Base-by-base conservation (phyloP, 768 basidiomycete genomes). In the Suillus spraguei region DNA sequence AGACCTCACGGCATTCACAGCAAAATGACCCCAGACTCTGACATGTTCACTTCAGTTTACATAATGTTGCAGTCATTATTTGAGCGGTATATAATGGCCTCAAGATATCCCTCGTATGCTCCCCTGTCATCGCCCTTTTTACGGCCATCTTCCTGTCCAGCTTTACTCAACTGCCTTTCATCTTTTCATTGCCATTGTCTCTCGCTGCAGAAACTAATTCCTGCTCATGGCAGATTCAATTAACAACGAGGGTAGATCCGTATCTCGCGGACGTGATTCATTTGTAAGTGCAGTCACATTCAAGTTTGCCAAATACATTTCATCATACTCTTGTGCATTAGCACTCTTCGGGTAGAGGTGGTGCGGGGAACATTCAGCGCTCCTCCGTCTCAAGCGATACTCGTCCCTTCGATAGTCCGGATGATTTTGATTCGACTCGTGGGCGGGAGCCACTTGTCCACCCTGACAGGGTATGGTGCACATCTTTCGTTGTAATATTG, bases 321-420 rank as follows among this genome's bases (percentile, higher is more conserved):
- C 38, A 65, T 41, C 4, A 17, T 1, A 4, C 3, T 16, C 33
- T 33, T 24, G 56, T 14, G 35, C n/a, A 32, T 47, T 62, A 86
- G 83, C 74, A 78, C 39, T 87, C 87, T 4, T 82, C 87, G 39
- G 90, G 90, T 8, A 81, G 90, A 63, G 90, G 90, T 7, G 90
- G 90, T 10, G 28, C 80, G 7, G 90, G 90, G 20, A 92, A 92
- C 74, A 87, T 91, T 64, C 82, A 84, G 63, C 76, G 68, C 28
- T 62, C 83, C 33, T 82, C 85, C 35, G 59, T 47, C 1, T 84
- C 86, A 6, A 79, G 80, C 32, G 85, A 85, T 22, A 61, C 60
- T 56, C 76, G 82, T 60, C 76, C 81, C 6, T 39, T 69, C 13
- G 74, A 78, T 33, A 82, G 81, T 0, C 81, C 84, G 28, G 28